These are phyloP conservation scores for Seiridium cupressi DNA, from an alignment of 2,329 filamentous ascomycete genomes.

Conservation along the genomic window DNA sequence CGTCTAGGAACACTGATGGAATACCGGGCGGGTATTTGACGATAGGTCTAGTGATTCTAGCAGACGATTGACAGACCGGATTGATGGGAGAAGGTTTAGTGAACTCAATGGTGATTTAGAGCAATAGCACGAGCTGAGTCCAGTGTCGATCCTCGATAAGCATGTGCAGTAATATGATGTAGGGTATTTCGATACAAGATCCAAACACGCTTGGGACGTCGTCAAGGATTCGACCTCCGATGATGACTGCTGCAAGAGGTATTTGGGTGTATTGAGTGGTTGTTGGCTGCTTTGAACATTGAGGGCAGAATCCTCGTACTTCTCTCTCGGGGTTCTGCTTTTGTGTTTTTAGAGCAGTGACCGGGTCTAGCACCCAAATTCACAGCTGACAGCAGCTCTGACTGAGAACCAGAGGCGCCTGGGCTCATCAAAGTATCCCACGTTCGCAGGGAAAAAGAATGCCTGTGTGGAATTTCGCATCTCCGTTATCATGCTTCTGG, in stretches of 20 bases:
- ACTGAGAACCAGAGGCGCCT: not conserved
- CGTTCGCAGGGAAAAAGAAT: not conserved
- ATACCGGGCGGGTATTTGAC: not conserved
- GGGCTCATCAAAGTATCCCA: not conserved
- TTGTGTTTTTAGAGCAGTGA: too few species aligned
- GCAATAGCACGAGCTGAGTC: not conserved
- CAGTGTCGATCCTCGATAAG: not conserved
- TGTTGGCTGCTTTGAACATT: too few species aligned
- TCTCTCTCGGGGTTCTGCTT: too few species aligned
- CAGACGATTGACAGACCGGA: too few species aligned
- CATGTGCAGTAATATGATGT: not conserved
- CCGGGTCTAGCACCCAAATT: too few species aligned
- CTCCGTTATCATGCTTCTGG: not conserved
- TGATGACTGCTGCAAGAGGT: too few species aligned
- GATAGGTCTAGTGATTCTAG: not conserved
- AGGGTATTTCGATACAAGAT: too few species aligned
- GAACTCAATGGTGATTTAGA: not conserved
- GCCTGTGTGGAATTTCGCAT: not conserved
- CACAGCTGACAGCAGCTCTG: too few species aligned
- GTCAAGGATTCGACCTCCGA: too few species aligned
- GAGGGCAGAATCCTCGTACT: too few species aligned
- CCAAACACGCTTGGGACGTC: too few species aligned
- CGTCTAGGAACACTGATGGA: not conserved
- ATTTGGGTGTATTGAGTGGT: too few species aligned
- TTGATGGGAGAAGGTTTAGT: not conserved